A percentile compares a stretch with the other conserved stretches of the same genome.
Evolutionary conservation across 2,329 filamentous ascomycete genomes (phyloP).

Genomic region (Botryotinia calthae): DNA sequence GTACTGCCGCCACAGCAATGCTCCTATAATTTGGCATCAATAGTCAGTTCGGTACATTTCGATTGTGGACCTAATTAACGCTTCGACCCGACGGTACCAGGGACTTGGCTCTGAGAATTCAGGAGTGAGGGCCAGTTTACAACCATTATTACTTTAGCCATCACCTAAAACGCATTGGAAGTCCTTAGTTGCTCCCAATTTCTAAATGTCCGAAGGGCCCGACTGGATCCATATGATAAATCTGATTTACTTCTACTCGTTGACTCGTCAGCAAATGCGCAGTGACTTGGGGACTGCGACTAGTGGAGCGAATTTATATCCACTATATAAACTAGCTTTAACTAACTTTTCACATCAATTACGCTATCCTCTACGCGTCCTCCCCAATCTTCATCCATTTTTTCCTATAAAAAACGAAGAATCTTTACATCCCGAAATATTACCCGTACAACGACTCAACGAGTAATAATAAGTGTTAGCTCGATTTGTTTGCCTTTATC

Average conservation of each 20-base stretch:
- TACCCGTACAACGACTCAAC: background rate
- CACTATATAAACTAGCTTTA: background rate
- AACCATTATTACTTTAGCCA: background rate
- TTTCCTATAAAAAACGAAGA: background rate
- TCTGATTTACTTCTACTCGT: background rate
- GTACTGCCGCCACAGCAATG: background rate
- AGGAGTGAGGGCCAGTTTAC: background rate
- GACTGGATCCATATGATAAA: background rate
- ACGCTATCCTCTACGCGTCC: conserved; percentile 16
- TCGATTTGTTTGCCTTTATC: background rate
- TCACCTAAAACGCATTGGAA: background rate
- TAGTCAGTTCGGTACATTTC: background rate
- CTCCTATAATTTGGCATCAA: background rate
- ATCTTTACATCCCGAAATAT: background rate
- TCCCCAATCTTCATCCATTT: background rate
- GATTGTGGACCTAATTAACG: background rate
- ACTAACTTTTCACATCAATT: conserved; percentile 15
- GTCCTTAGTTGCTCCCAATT: background rate
- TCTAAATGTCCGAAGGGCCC: background rate
- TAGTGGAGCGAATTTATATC: background rate
- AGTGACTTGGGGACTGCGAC: background rate
- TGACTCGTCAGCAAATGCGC: conserved; percentile 2
- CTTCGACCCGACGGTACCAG: background rate
- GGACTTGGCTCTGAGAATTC: background rate
- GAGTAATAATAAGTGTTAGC: background rate